phyloP scores from a whole-genome alignment of 2,329 filamentous ascomycete species.

The Daldinia sp. region DNA sequence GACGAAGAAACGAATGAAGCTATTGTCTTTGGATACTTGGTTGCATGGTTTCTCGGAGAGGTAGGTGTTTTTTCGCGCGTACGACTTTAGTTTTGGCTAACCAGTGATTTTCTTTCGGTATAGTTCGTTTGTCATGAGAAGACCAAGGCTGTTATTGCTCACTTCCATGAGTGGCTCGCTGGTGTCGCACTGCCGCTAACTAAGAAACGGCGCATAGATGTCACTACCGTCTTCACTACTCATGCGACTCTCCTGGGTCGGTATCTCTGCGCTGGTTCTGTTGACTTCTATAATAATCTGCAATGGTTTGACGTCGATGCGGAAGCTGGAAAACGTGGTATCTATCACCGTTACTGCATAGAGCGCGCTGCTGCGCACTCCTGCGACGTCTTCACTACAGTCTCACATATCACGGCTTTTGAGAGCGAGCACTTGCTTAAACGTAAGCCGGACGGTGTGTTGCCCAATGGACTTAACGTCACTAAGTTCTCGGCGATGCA shows the following conservation, averaged over 20 bases:
- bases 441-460: constrained; percentile 94
- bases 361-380: constrained; percentile 93
- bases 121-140: constrained; percentile 96
- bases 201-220: constrained; percentile 94
- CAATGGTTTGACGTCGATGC: constrained; percentile 97
- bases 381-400: constrained; percentile 97
- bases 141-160: constrained; percentile 90
- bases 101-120: constrained; percentile 32
- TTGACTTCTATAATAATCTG: constrained; percentile 99
- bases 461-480: constrained; percentile 97
- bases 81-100: neutral
- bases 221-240: constrained; percentile 98
- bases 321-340: constrained; percentile 96
- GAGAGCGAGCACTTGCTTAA: constrained; percentile 98
- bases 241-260: constrained; percentile 95
- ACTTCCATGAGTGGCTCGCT: constrained; percentile 99
- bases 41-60: constrained; percentile 98
- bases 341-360: constrained; percentile 98
- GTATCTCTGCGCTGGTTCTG: constrained; percentile 95
- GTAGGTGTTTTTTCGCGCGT: constrained; percentile 61
- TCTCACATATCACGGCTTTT: constrained; percentile 98
- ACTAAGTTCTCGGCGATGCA: constrained; percentile 99
- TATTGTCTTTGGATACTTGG: constrained; percentile 96
- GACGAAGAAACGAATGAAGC: constrained; percentile 98
- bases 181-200: constrained; percentile 92